phyloP scores from a whole-genome alignment of 2,329 filamentous ascomycete genomes.

The Metarhizium humberi region DNA sequence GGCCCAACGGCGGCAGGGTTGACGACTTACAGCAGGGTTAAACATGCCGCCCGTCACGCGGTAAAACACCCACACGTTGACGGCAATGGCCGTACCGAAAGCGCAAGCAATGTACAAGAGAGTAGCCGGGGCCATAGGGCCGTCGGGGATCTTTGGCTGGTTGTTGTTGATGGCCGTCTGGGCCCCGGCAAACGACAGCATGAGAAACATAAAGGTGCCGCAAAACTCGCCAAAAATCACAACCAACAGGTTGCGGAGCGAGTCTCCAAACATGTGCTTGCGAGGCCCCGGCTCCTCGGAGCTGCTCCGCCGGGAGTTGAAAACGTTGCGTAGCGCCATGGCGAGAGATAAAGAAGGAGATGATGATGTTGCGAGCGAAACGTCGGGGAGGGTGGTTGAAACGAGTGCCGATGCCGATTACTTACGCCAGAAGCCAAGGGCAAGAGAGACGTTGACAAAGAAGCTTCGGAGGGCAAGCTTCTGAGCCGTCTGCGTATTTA shows the following conservation, averaged over 20 bases:
- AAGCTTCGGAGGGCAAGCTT: not conserved
- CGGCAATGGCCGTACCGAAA: constrained; percentile 40
- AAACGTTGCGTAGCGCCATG: not conserved
- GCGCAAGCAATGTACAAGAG: constrained; percentile 40
- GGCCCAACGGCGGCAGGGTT: not conserved
- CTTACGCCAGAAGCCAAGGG: not conserved
- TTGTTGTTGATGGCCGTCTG: constrained; percentile 27
- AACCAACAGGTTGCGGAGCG: constrained; percentile 25
- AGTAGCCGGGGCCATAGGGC: constrained; percentile 21
- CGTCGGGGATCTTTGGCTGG: constrained; percentile 13
- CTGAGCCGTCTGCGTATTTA: not conserved
- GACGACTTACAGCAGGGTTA: constrained; percentile 35
- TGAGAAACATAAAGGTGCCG: constrained; percentile 44
- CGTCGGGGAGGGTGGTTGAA: not conserved
- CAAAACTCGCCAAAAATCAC: constrained; percentile 40
- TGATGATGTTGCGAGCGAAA: too few relatives aligned
- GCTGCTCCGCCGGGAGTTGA: not conserved
- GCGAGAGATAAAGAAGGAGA: not conserved
- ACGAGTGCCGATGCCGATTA: not conserved
- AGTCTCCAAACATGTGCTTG: constrained; percentile 2
- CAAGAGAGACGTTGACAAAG: not conserved
- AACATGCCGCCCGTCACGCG: constrained; percentile 41
- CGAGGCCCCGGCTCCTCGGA: not conserved
- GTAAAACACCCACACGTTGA: constrained; percentile 45
- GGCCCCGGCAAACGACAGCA: constrained; percentile 31